A percentile compares a stretch with the other conserved stretches of the same genome.
Conservation (phyloP, 768 basidiomycete genomes). For the Cystobasidium ongulense region DNA sequence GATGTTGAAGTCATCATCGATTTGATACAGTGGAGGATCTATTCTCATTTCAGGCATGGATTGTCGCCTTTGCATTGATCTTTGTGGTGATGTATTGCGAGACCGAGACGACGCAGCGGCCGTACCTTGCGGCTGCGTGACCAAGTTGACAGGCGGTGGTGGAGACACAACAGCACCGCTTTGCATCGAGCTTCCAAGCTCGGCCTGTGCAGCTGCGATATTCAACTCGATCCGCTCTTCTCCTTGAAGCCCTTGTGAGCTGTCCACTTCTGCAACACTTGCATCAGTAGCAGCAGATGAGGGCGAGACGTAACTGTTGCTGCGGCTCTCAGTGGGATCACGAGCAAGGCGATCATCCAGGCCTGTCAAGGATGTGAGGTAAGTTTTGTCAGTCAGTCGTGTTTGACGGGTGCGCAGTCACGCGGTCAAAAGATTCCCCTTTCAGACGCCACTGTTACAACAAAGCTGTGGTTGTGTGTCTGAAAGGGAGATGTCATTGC, state of each 20-base stretch:
- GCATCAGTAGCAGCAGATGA: neutral
- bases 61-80: constrained; percentile 42
- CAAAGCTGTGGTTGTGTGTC: too few species aligned
- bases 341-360: neutral
- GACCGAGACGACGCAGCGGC: constrained; percentile 2
- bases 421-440: too few species aligned
- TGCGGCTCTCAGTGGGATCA: neutral
- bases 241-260: neutral
- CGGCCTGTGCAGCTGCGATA: constrained; percentile 35
- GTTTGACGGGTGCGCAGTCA: neutral
- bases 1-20: constrained; percentile 41
- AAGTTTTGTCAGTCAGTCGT: neutral
- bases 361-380: neutral
- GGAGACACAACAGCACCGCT: constrained; percentile 1
- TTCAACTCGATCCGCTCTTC: neutral
- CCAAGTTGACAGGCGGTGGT: constrained; percentile 1
- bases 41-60: constrained; percentile 46
- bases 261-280: neutral
- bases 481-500: neutral
- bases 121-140: constrained; percentile 7
- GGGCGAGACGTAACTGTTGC: neutral
- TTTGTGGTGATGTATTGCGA: constrained; percentile 1
- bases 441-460: too few species aligned
- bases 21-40: constrained; percentile 46
- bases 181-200: neutral